Evolutionary conservation across 192 early-diverging fungal species (phyloP).

Genomic region (Coemansia sp.): DNA sequence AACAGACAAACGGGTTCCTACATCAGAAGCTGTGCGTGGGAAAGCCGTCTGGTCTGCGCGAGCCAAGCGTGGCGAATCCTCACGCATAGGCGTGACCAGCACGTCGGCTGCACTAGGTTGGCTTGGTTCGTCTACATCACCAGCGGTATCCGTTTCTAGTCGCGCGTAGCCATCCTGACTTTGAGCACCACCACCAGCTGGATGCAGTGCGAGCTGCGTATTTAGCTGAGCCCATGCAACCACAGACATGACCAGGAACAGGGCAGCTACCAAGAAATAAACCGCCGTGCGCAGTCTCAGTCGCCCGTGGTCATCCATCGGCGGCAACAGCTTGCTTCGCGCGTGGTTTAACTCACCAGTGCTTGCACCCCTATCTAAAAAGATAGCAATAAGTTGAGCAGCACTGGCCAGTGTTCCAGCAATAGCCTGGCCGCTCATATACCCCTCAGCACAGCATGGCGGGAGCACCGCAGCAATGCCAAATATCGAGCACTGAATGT

Average conservation of each 20-base stretch:
- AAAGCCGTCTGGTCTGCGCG: slow-evolving; percentile 14
- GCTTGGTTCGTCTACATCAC: not conserved
- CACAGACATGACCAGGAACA: slow-evolving; percentile 38
- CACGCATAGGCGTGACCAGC: slow-evolving; percentile 19
- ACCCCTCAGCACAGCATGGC: slow-evolving; percentile 65
- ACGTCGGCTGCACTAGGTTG: not conserved
- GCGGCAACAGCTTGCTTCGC: not conserved
- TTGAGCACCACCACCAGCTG: not conserved
- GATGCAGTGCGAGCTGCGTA: slow-evolving; percentile 3
- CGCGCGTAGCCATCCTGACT: slow-evolving; percentile 4
- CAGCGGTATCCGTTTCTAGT: slow-evolving; percentile 1
- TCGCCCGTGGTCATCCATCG: not conserved
- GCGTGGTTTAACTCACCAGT: not conserved
- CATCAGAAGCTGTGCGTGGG: not conserved
- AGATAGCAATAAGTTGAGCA: slow-evolving; percentile 61
- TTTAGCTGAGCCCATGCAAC: slow-evolving; percentile 38
- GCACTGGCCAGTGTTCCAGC: slow-evolving; percentile 70
- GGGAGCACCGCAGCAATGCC: slow-evolving; percentile 67
- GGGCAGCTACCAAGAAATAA: slow-evolving; percentile 34
- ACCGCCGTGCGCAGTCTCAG: slow-evolving; percentile 29
- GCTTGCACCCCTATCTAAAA: not conserved
- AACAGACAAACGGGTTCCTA: not conserved
- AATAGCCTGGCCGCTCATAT: slow-evolving; percentile 66
- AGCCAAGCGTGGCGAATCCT: slow-evolving; percentile 33
- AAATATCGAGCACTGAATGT: slow-evolving; percentile 70